A percentile compares a stretch with the other conserved stretches of the same genome.
Conservation (phyloP, 768 basidiomycete genomes). For the Tubosaeta sp. region DNA sequence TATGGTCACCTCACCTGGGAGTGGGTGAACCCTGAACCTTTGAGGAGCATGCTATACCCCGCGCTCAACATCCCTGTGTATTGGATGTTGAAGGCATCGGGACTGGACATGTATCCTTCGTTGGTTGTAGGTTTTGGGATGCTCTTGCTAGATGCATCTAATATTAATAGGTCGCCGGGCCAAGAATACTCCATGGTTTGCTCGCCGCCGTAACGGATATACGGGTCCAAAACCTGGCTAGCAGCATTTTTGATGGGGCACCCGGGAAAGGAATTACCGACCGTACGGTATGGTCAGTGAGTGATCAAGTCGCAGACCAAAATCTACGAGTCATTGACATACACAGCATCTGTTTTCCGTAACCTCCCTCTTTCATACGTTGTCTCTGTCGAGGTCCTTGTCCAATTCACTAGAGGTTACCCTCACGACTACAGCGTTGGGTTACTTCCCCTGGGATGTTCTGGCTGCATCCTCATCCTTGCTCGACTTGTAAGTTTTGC, state of each 20-base stretch:
- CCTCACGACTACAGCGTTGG: conserved; percentile 72
- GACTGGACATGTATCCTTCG: conserved; percentile 46
- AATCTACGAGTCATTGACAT: neutral
- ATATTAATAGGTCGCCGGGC: conserved; percentile 56
- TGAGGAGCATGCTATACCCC: conserved; percentile 81
- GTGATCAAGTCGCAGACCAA: conserved; percentile 26
- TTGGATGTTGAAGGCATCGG: conserved; percentile 55
- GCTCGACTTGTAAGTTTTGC: conserved; percentile 17
- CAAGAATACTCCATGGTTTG: conserved; percentile 69
- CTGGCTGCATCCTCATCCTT: conserved; percentile 25
- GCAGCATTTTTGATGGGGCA: conserved; percentile 49
- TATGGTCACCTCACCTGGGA: conserved; percentile 96
- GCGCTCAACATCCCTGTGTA: conserved; percentile 76
- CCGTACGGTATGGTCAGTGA: conserved; percentile 52
- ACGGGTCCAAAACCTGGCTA: conserved; percentile 60
- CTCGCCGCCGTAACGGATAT: conserved; percentile 82
- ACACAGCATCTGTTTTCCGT: conserved; percentile 72
- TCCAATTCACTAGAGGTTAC: conserved; percentile 93
- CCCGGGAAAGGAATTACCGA: conserved; percentile 30
- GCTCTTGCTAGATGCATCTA: neutral
- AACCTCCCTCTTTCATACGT: conserved; percentile 81
- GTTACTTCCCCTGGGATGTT: conserved; percentile 70
- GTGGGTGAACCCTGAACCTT: conserved; percentile 69
- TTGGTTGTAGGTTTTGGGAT: conserved; percentile 54
- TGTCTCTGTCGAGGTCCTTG: conserved; percentile 80